Evolutionary conservation across 208 protist species (phyloP).

Genomic region (Crithidia thermophila): DNA sequence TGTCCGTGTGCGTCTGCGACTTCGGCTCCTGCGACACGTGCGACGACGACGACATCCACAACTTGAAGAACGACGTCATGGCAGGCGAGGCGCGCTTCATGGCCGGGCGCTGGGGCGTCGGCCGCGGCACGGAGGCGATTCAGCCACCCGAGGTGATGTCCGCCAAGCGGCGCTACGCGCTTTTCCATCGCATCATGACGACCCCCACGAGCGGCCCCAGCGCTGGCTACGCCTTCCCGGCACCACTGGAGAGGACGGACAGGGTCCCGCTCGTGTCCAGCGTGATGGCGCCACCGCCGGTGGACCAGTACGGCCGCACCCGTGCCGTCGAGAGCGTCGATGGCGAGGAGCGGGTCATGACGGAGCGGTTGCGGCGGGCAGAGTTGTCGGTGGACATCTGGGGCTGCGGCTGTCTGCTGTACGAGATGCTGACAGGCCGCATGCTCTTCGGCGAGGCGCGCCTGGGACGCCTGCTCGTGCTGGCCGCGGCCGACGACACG

Average conservation of each 20-base stretch:
- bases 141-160: slow-evolving; percentile 78
- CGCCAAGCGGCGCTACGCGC: slow-evolving; percentile 50
- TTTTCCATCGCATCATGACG: slow-evolving; percentile 43
- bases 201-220: neutral
- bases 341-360: slow-evolving; percentile 24
- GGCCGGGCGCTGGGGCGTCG: slow-evolving; percentile 56
- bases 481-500: slow-evolving; percentile 31
- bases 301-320: slow-evolving; percentile 12
- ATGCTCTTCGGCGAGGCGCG: slow-evolving; percentile 80
- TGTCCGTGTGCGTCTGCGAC: slow-evolving; percentile 65
- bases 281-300: neutral
- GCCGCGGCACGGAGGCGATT: slow-evolving; percentile 78
- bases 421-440: slow-evolving; percentile 81
- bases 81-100: slow-evolving; percentile 53
- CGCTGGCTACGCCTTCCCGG: neutral
- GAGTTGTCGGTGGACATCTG: slow-evolving; percentile 85
- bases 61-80: slow-evolving; percentile 48
- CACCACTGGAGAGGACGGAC: slow-evolving; percentile 15
- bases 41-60: slow-evolving; percentile 55
- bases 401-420: slow-evolving; percentile 82
- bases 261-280: neutral
- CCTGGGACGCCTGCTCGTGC: slow-evolving; percentile 57
- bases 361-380: slow-evolving; percentile 34
- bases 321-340: slow-evolving; percentile 12
- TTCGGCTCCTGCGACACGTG: slow-evolving; percentile 80